Evolutionary conservation across 1,139 yeast genomes (phyloP).

Genomic region (Lodderomyces elongisporus): DNA sequence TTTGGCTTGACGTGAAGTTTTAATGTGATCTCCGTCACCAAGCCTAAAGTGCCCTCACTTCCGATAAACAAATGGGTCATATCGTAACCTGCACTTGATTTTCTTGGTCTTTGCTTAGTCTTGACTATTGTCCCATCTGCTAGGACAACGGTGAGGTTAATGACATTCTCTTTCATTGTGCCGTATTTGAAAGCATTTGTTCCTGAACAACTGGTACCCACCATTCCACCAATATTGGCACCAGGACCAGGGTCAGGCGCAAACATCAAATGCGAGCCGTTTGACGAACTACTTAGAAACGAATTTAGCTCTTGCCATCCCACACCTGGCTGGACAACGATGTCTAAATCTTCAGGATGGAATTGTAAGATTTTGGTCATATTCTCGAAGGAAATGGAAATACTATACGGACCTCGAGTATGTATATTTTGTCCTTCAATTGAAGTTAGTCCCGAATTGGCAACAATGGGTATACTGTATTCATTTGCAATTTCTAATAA

Average conservation of each 20-base stretch:
- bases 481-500: slow-evolving; percentile 59
- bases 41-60: slow-evolving; percentile 42
- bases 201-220: slow-evolving; percentile 40
- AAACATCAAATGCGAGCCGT: slow-evolving; percentile 33
- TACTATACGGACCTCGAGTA: slow-evolving; percentile 47
- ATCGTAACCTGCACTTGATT: slow-evolving; percentile 44
- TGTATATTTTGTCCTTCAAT: slow-evolving; percentile 79
- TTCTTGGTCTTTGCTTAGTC: slow-evolving; percentile 42
- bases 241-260: slow-evolving; percentile 50
- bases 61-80: slow-evolving; percentile 42
- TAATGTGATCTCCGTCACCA: slow-evolving; percentile 40
- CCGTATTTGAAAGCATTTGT: slow-evolving; percentile 44
- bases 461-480: slow-evolving; percentile 63
- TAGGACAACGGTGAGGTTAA: slow-evolving; percentile 41
- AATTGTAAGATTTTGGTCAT: slow-evolving; percentile 33
- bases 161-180: slow-evolving; percentile 45
- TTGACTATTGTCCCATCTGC: slow-evolving; percentile 44
- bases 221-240: slow-evolving; percentile 45
- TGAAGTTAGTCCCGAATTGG: slow-evolving; percentile 77
- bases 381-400: slow-evolving; percentile 32
- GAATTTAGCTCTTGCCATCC: slow-evolving; percentile 47
- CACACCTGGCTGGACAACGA: slow-evolving; percentile 42
- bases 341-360: slow-evolving; percentile 41
- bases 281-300: slow-evolving; percentile 22
- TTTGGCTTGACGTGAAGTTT: slow-evolving; percentile 38